Evolutionary conservation across 1,284 basidiomycete species (phyloP).

Genomic region (Ustilago loliicola): DNA sequence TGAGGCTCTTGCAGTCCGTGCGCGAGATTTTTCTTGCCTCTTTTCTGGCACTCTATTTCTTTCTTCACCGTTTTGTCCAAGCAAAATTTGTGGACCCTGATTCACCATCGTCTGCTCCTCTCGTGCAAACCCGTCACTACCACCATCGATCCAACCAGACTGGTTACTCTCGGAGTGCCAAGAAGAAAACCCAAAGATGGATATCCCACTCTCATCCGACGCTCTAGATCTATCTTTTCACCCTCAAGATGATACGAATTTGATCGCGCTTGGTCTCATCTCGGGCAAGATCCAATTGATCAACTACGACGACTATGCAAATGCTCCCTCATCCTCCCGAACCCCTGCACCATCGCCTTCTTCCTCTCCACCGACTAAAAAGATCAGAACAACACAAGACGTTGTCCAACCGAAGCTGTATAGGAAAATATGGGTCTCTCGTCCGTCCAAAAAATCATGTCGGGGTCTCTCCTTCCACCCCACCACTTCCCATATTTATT

Average conservation of each 20-base stretch:
- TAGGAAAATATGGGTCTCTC: slow-evolving; percentile 50
- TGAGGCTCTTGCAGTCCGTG: too few relatives aligned
- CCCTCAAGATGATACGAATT: slow-evolving; percentile 75
- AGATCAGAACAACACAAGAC: not conserved
- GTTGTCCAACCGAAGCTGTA: slow-evolving; percentile 25
- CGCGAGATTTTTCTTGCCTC: not conserved
- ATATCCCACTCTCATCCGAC: slow-evolving; percentile 75
- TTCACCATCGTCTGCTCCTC: too few relatives aligned
- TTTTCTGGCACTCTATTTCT: not conserved
- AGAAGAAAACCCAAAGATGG: slow-evolving; percentile 40
- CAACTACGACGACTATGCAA: slow-evolving; percentile 73
- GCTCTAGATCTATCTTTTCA: slow-evolving; percentile 92
- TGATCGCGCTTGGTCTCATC: slow-evolving; percentile 83
- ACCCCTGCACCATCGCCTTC: slow-evolving; percentile 3
- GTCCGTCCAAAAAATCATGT: slow-evolving; percentile 60
- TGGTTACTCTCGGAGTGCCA: too few relatives aligned
- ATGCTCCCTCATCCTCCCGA: slow-evolving; percentile 15
- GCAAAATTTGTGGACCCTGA: too few relatives aligned
- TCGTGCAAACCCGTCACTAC: too few relatives aligned
- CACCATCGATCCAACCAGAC: too few relatives aligned
- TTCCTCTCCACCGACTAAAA: slow-evolving; percentile 10
- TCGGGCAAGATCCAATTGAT: slow-evolving; percentile 86
- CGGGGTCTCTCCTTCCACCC: slow-evolving; percentile 53
- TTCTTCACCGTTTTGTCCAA: not conserved
- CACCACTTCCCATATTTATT: slow-evolving; percentile 74